phyloP scores from a whole-genome alignment of 352 stramenopile genomes.

The Phytopythium aichiense region DNA sequence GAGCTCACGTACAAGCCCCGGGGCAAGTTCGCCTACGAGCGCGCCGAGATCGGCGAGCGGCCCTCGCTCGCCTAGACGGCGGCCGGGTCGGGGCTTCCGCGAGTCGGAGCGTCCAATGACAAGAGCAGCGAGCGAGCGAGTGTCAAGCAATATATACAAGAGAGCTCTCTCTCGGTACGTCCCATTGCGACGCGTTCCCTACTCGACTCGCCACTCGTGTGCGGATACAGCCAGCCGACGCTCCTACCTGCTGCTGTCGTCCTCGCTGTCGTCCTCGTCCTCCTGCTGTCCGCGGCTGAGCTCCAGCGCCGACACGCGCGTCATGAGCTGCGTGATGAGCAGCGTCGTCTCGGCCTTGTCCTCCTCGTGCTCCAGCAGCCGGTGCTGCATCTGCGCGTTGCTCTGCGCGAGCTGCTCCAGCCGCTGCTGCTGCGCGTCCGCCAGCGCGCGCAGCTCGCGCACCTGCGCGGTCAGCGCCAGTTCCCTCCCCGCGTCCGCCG shows the following conservation, averaged over 20 bases:
- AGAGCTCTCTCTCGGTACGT: no score
- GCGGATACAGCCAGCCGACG: not conserved
- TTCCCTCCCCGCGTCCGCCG: conserved; percentile 7
- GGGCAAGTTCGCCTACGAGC: conserved; percentile 56
- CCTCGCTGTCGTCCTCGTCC: conserved; percentile 19
- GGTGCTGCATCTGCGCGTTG: conserved; percentile 80
- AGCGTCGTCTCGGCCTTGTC: conserved; percentile 82
- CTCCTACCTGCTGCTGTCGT: conserved; percentile 8
- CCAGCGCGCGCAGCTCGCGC: conserved; percentile 45
- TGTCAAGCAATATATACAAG: not conserved
- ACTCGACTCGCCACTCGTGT: not conserved
- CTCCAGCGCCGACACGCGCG: conserved; percentile 73
- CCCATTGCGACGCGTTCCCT: no score
- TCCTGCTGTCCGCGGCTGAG: conserved; percentile 38
- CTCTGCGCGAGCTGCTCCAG: conserved; percentile 67
- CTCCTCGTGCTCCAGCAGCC: conserved; percentile 76
- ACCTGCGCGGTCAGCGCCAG: conserved; percentile 32
- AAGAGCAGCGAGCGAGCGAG: no score
- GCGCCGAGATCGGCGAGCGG: conserved; percentile 55
- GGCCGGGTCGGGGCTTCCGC: not conserved
- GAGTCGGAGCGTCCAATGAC: no score
- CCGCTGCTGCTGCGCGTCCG: conserved; percentile 59
- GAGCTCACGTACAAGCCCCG: conserved; percentile 28
- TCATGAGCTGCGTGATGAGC: conserved; percentile 84
- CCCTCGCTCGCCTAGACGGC: conserved; percentile 29